These are phyloP conservation scores for Prototheca wickerhamii DNA, from an alignment of 163 green algal genomes.

Conservation along the genomic window DNA sequence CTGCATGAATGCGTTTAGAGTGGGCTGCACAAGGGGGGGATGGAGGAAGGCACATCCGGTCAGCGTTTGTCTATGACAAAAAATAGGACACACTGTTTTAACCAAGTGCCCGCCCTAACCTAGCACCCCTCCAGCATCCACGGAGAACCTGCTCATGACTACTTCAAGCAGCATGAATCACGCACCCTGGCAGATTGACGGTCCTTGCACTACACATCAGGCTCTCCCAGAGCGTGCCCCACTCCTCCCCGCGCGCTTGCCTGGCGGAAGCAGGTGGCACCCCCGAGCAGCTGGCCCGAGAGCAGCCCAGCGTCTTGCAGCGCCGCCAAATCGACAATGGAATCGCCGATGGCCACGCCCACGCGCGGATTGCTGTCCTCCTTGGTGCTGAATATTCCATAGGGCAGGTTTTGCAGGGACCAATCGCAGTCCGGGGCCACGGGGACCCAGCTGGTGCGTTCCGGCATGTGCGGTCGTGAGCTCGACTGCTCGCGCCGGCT, in stretches of 20 bases:
- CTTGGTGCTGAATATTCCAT: constrained; percentile 46
- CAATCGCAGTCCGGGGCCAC: constrained; percentile 44
- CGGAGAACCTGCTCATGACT: too few relatives aligned
- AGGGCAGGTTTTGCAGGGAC: constrained; percentile 72
- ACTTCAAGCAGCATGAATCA: too few relatives aligned
- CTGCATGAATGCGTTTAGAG: constrained; percentile 77
- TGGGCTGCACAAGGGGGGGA: constrained; percentile 36
- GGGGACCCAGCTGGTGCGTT: constrained; percentile 23
- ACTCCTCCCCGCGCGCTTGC: too few relatives aligned
- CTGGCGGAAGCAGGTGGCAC: not conserved
- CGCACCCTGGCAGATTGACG: too few relatives aligned
- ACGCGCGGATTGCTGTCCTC: constrained; percentile 5
- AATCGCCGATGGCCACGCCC: constrained; percentile 57
- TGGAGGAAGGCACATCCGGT: not conserved
- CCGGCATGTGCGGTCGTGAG: not conserved
- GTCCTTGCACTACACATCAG: too few relatives aligned
- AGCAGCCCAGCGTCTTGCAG: constrained; percentile 35
- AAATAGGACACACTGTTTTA: not conserved
- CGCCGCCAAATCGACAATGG: constrained; percentile 50
- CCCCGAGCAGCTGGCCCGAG: constrained; percentile 27
- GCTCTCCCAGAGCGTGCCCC: too few relatives aligned
- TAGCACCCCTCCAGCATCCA: not conserved
- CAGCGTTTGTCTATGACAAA: not conserved
- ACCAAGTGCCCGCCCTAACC: not conserved
- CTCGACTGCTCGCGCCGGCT: too few relatives aligned